Evolutionary conservation across 345 rosid genomes (phyloP), one percentile per base, ranked within the genome.

Genomic region (Brassica juncea): DNA sequence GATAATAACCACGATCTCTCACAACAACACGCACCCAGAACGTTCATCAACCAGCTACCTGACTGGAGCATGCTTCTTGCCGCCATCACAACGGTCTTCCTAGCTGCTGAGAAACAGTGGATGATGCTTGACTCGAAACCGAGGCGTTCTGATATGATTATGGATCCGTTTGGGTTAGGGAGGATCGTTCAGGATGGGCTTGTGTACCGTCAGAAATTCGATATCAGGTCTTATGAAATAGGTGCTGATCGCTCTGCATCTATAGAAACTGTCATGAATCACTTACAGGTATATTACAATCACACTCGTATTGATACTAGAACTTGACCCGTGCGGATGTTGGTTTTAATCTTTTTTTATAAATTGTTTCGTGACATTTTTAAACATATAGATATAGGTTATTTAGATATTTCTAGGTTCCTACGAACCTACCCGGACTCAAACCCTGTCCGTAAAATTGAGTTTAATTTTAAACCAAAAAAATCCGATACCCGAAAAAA

Each of bases 41-140:
- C 99, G 0, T 90, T 93, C 84, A 93, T 93, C 63, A 95, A 95
- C 82, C 96, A 90, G 82, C 23, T 95, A 76, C 99, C 99, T 74
- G 99, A 95, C 58, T 95, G 99, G 99, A 93, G 99, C 78, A 93
- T 95, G 98, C 97, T 95, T 82, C 97, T 93, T 44, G 99, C 99
- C 76, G 99, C 99, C 34, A 93, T 95, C 0, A 95, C 99, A 3
- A 95, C 99, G 0, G 81, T 95, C 71, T 95, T 95, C 82, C 82
- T 95, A 87, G 99, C 99, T 0, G 99, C 99, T 2, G 99, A 95
- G 88, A 95, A 95, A 84, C 99, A 95, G 83, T 95, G 98, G 97
- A 95, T 87, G 97, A 95, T 93, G 98, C 98, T 95, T 67, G 99
- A 95, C 70, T 93, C 97, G 98, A 96, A 96, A 82, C 97, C 98